Percentiles rank a stretch among this genome's conserved stretches.
Evolutionary conservation across 2,329 filamentous ascomycete species (phyloP).

Genomic region (Aphanocladium album): DNA sequence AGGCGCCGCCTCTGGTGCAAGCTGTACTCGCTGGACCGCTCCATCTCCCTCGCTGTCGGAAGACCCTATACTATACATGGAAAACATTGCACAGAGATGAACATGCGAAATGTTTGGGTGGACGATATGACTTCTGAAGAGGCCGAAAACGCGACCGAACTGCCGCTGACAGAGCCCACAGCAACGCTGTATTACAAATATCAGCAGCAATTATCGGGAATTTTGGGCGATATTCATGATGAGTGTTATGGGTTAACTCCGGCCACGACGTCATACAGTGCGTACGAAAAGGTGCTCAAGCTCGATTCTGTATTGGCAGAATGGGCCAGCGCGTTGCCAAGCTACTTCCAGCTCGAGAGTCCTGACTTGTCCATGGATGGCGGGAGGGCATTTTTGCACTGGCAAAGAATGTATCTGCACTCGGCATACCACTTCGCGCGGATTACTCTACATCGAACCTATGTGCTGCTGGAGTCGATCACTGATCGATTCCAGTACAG

Average conservation of each 20-base stretch:
- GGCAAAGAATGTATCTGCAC: conserved; percentile 35
- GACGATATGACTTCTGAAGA: conserved; percentile 30
- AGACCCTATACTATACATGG: conserved; percentile 35
- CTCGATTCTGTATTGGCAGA: conserved; percentile 29
- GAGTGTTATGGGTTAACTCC: conserved; percentile 29
- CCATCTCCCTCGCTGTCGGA: conserved; percentile 35
- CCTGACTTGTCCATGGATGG: conserved; percentile 28
- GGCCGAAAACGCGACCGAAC: conserved; percentile 18
- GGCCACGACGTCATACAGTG: conserved; percentile 24
- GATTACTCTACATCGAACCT: conserved; percentile 35
- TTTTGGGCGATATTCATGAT: conserved; percentile 35
- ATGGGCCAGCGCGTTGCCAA: conserved; percentile 28
- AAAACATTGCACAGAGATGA: conserved; percentile 32
- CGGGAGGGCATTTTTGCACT: conserved; percentile 25
- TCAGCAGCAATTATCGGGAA: conserved; percentile 28
- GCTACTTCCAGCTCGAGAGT: conserved; percentile 29
- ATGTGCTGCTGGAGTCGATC: conserved; percentile 34
- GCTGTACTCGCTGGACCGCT: conserved; percentile 34
- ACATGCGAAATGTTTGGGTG: conserved; percentile 33
- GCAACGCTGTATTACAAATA: conserved; percentile 27
- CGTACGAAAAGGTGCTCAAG: conserved; percentile 31
- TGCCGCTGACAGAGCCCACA: conserved; percentile 28
- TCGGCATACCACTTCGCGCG: conserved; percentile 35
- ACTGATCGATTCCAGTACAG: conserved; percentile 34
- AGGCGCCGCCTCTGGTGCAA: conserved; percentile 35